Evolutionary conservation across 768 basidiomycete genomes (phyloP), one percentile per base, ranked within the genome.

Genomic region (Tulasnella calospora): DNA sequence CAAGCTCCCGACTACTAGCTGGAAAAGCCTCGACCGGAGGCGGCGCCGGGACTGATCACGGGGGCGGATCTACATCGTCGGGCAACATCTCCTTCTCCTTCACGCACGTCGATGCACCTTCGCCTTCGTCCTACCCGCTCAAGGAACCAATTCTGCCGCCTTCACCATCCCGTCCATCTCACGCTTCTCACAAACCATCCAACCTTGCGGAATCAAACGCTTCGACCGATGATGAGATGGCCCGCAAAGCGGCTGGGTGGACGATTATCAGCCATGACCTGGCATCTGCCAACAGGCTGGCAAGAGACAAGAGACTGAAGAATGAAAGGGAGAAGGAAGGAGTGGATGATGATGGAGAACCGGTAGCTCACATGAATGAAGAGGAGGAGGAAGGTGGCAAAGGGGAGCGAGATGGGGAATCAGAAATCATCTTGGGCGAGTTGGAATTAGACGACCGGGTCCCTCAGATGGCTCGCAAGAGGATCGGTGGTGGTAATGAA

Each of bases 91-190:
- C 92, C 44, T 92, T 91, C 80, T 94, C 93, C 13, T 95, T 93
- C 84, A 95, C 93, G 71, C 92, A 94, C 84, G 85, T 95, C 47
- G 88, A 87, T 80, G 89, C 90, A 2, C 93, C 93, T 33, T 90
- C 90, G 83, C 90, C 92, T 36, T 89, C 90, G 79, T 94, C 93
- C 21, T 94, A 94, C 84, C 90, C 92, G 30, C 87, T 90, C 41
- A 89, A 86, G 81, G 71, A 73, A 30, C 38, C 76, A 13, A 10
- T 80, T 27, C 36, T 61, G 41, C 12, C 74, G 17, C 55, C 74
- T 12, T 55, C 74, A 6, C n/a, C 79, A 36, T 71, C 61, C 19
- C 57, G 38, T 51, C 80, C 84, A 57, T 89, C 89, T 73, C 13
- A 30, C 30, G 40, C 61, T 40, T 38, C 83, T 81, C 38, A 74